Evolutionary conservation across 2,329 filamentous ascomycete species (phyloP), one percentile per base, ranked within the genome.

Genomic region (Ciborinia camelliae): DNA sequence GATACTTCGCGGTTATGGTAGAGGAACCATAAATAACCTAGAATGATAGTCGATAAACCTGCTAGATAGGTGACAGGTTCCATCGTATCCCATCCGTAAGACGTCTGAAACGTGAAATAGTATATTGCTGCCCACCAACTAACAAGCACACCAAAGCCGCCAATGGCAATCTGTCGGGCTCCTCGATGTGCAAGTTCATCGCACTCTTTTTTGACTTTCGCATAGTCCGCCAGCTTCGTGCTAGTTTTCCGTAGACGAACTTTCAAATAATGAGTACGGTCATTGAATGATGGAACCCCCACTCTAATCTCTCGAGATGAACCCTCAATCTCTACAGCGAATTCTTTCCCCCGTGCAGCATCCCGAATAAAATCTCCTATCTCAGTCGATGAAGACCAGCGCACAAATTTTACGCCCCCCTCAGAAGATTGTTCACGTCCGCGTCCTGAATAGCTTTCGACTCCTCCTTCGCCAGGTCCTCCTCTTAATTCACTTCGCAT

Each of bases 281-380:
- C 92, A 67, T 88, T 86, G 82, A 97, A 97, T 54, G 88, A 92
- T 0, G 93, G 93, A 12, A 97, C 92, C 0, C 86, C 87, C 8
- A 97, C 88, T 20, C 86, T 84, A 70, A 97, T 88, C 70, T 92
- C 86, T 1, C 81, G 75, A 0, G 82, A 79, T 0, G 82, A 81
- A 0, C 91, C 91, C 74, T 96, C 90, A 64, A 97, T 91, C 62
- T 89, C 86, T 51, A 97, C 87, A 3, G 89, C 86, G 73, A 97
- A 97, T 73, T 96, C 91, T 63, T 90, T 86, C 0, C 90, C 91
- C 3, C 91, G 82, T 0, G 92, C 91, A 0, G 93, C 92, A 74
- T 97, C 93, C 10, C 92, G 87, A 69, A 97, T 95, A 73, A 97
- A 97, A 77, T 97, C 93, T 12, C 93, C 93, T 39, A 97, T 90